Base-by-base conservation (phyloP, 148 eudicot species). In the Fagopyrum esculentum region DNA sequence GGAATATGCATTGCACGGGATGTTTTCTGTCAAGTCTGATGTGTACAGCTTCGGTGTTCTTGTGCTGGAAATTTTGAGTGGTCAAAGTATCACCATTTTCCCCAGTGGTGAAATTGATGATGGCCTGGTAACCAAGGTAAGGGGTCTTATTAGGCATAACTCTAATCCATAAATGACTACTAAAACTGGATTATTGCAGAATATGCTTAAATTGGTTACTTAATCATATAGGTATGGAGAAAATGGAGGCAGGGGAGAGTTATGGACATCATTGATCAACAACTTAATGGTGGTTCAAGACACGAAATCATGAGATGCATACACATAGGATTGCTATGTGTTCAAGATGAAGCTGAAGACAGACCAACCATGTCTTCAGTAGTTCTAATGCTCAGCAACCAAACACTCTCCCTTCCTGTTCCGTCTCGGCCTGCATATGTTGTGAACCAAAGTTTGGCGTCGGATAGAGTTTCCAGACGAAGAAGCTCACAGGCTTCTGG, bases 291-390 rank as follows among this genome's bases (percentile, higher is more conserved):
- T 11, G 55, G 44, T 74, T 73, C 72, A 2, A 76, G 69, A 19
- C 70, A 45, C 6, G 80, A 80, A 60, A 78, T 80, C 13, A n/a
- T 57, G n/a, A 77, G 82, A 77, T 84, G 82, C 82, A 79, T 81
- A 57, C 84, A 84, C 45, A 81, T 81, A 43, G 86, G 79, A 4
- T 51, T 81, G 69, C 45, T 85, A 40, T 85, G 86, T 11, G 84
- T 83, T 9, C 86, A 83, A 81, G 84, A 77, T 12, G 45, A 77
- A 9, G 79, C 63, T 9, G 74, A 44, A 5, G 76, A 78, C 26
- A 81, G 89, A 29, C 89, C 89, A 1, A 79, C 68, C 0, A 84
- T 84, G 81, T 77, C 83, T 26, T 71, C 77, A 1, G 73, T 84
- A 5, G 75, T 60, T 49, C 46, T 80, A 30, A 84, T 83, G 87